Evolutionary conservation across 2,329 filamentous ascomycete genomes (phyloP), one percentile per base, ranked within the genome.

Genomic region (Claviceps capensis): DNA sequence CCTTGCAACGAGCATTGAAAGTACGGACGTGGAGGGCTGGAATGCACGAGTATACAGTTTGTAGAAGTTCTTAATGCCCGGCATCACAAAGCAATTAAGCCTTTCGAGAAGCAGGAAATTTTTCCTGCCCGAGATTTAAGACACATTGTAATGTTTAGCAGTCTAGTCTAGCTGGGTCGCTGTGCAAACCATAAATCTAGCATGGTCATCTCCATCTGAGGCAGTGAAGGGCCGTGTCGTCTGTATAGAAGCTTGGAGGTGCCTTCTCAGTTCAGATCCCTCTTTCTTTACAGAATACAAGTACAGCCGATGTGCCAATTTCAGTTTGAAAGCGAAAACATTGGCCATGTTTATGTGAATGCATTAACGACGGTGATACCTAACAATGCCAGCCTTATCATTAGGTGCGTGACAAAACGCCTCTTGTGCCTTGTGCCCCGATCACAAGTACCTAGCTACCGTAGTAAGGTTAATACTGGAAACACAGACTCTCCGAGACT

Each of bases 1-100:
- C 36, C 47, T 50, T 26, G 47, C 48, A 51, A 55, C 52, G 51
- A 47, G 40, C 48, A 50, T 47, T 26, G 40, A 45, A 52, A 50
- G 44, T 47, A 37, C 47, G 42, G 38, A 38, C n/a, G 19, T 46
- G 23, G 46, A 22, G n/a, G 47, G 22, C 16, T 46, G 41, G 43
- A 34, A 43, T 43, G 45, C 46, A 26, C 30, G 13, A 49, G 43
- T 46, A 51, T 51, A 51, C 36, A n/a, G 47, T 49, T 17, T 51
- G 34, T 42, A 40, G 26, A 43, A 44, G 26, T 38, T 51, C 30
- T n/a, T 30, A 44, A 41, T 43, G 40, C 37, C 19, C 42, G 47
- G 48, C 49, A 51, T 36, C 53, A 38, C 26, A 51, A 23, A 46
- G 23, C 9, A 46, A 34, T 34, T 2, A 50, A 52, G 41, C 19